Percentiles rank a stretch among this genome's conserved stretches.
These are phyloP conservation scores for Scleroderma bovista DNA, from an alignment of 768 basidiomycete species.

Conservation along the genomic window DNA sequence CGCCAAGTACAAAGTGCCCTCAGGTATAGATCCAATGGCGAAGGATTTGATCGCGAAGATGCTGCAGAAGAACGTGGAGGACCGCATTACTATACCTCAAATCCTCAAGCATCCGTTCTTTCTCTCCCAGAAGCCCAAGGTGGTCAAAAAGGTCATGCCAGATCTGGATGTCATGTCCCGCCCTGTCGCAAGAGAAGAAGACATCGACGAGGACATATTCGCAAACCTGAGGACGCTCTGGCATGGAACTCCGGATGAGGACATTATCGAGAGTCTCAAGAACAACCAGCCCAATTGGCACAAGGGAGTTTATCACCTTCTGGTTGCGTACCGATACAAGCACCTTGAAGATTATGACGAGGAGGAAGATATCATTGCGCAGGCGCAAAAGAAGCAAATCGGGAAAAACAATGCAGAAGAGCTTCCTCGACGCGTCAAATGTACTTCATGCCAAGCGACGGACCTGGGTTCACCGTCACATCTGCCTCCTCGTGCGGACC, in stretches of 20 bases:
- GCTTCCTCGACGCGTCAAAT: constrained; percentile 13
- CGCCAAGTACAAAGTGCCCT: constrained; percentile 71
- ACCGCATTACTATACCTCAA: constrained; percentile 77
- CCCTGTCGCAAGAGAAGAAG: constrained; percentile 54
- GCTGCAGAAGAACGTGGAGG: constrained; percentile 69
- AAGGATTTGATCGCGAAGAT: constrained; percentile 75
- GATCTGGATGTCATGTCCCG: constrained; percentile 62
- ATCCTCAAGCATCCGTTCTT: constrained; percentile 81
- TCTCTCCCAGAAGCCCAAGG: constrained; percentile 46
- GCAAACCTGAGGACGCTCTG: constrained; percentile 89
- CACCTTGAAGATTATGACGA: constrained; percentile 72
- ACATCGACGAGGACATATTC: constrained; percentile 87
- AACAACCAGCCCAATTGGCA: constrained; percentile 80
- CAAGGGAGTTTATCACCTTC: constrained; percentile 89
- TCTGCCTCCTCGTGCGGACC: constrained; percentile 49
- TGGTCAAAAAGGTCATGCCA: constrained; percentile 41
- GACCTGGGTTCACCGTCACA: constrained; percentile 28
- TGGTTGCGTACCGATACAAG: constrained; percentile 77
- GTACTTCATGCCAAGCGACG: constrained; percentile 20
- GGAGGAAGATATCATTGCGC: constrained; percentile 43
- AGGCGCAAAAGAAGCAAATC: constrained; percentile 32
- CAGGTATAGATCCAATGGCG: constrained; percentile 61
- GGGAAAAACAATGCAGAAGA: constrained; percentile 30
- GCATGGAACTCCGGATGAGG: constrained; percentile 71
- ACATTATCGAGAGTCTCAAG: constrained; percentile 64